Evolutionary conservation across 1,139 yeast genomes (phyloP).

Genomic region (Meyerozyma sp.): DNA sequence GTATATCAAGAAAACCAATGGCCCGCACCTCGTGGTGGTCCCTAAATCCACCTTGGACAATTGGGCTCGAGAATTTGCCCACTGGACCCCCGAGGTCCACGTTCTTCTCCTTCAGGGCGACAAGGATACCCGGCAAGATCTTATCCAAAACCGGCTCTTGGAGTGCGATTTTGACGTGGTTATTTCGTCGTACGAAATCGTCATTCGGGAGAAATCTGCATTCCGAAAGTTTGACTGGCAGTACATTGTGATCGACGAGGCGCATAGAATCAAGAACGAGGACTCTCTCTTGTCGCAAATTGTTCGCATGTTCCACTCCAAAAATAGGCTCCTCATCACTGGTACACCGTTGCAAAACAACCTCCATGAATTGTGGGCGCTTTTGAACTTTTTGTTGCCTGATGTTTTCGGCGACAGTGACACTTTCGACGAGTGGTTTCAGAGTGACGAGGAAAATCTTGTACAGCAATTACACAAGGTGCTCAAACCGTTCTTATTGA

Average conservation of each 20-base stretch:
- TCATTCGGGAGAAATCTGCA: conserved; percentile 64
- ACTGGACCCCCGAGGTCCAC: conserved; percentile 75
- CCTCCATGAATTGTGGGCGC: conserved; percentile 76
- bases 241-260: conserved; percentile 74
- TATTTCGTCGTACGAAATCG: conserved; percentile 72
- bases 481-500: conserved; percentile 65
- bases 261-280: conserved; percentile 77
- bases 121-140: conserved; percentile 54
- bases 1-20: conserved; percentile 52
- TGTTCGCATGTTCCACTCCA: conserved; percentile 66
- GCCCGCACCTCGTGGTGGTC: conserved; percentile 70
- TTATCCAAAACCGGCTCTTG: conserved; percentile 48
- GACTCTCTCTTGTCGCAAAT: conserved; percentile 71
- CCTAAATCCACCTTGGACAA: conserved; percentile 79
- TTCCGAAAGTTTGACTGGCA: conserved; percentile 67
- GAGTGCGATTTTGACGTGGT: conserved; percentile 68
- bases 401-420: conserved; percentile 75
- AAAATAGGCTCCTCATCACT: conserved; percentile 64
- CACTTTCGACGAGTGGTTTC: conserved; percentile 72
- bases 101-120: conserved; percentile 70
- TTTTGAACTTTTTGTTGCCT: conserved; percentile 67
- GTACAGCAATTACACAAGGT: conserved; percentile 89
- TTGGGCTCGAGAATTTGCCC: conserved; percentile 72
- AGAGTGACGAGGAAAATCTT: conserved; percentile 43
- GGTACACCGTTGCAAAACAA: conserved; percentile 83